These are phyloP conservation scores for Venturiaceae sp. DNA, from an alignment of 2,329 filamentous ascomycete species.

Conservation along the genomic window DNA sequence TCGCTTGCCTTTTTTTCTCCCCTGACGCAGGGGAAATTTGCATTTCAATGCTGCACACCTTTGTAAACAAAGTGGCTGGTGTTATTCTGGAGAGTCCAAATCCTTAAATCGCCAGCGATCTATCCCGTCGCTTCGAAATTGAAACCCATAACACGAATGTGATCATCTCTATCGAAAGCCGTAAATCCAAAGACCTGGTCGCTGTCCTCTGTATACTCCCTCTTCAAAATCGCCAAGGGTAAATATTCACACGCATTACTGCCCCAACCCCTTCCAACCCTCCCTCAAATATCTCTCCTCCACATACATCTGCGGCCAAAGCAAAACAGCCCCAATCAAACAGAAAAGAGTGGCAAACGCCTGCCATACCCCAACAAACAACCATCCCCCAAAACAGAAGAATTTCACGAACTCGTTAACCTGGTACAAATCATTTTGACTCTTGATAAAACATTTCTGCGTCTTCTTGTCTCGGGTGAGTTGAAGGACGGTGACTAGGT, in stretches of 20 bases:
- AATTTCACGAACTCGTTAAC: slow-evolving; percentile 68
- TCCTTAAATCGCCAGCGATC: too few relatives aligned
- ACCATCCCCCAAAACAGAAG: slow-evolving; percentile 49
- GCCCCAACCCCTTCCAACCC: background rate
- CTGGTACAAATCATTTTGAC: slow-evolving; percentile 77
- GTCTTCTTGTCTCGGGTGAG: slow-evolving; percentile 39
- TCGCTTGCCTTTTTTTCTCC: too few relatives aligned
- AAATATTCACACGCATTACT: background rate
- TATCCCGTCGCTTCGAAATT: too few relatives aligned
- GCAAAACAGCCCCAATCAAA: slow-evolving; percentile 43
- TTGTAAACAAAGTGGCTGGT: too few relatives aligned
- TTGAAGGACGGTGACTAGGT: slow-evolving; percentile 57
- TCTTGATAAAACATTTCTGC: slow-evolving; percentile 58
- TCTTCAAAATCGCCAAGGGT: too few relatives aligned
- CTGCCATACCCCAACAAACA: slow-evolving; percentile 53
- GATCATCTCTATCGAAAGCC: too few relatives aligned
- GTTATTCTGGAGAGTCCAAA: too few relatives aligned
- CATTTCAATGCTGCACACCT: too few relatives aligned
- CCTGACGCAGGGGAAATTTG: too few relatives aligned
- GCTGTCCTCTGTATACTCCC: background rate
- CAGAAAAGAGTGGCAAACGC: slow-evolving; percentile 56
- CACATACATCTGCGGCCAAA: slow-evolving; percentile 41
- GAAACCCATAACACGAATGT: too few relatives aligned
- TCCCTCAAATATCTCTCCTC: slow-evolving; percentile 28
- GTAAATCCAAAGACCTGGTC: too few relatives aligned